Evolutionary conservation across 139 green algal genomes (phyloP).

Genomic region (Micractinium conductrix): DNA sequence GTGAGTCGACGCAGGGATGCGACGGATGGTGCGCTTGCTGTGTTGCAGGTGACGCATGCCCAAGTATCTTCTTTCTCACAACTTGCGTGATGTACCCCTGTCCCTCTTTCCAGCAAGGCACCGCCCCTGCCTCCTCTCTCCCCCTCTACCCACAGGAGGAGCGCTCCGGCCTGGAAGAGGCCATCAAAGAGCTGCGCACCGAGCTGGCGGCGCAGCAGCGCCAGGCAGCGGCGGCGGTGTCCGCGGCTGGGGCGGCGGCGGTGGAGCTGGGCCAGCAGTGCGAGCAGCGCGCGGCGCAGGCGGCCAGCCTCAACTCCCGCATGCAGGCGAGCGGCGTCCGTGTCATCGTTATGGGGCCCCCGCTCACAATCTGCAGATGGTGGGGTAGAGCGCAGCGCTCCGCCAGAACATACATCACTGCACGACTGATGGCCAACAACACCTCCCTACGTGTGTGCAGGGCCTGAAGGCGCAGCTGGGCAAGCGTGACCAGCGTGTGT

Average conservation of each 20-base stretch:
- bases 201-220: conserved; percentile 5
- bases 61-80: not conserved
- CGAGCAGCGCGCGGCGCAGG: not conserved
- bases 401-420: too few relatives aligned
- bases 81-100: not conserved
- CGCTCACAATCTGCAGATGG: too few relatives aligned
- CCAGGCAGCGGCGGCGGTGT: not conserved
- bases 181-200: not conserved
- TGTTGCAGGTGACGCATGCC: too few relatives aligned
- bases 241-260: not conserved
- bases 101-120: not conserved
- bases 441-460: too few relatives aligned
- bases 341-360: too few relatives aligned
- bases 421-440: too few relatives aligned
- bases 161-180: not conserved
- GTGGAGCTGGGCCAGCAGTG: not conserved
- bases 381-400: too few relatives aligned
- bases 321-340: too few relatives aligned
- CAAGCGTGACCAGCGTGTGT: not conserved
- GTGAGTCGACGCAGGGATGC: too few relatives aligned
- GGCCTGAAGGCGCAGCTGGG: conserved; percentile 3
- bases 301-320: conserved; percentile 1
- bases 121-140: not conserved
- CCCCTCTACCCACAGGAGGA: not conserved
- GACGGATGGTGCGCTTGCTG: too few relatives aligned